A percentile compares a stretch with the other conserved stretches of the same genome.
phyloP scores from a whole-genome alignment of 2,329 filamentous ascomycete species.

The Fusarium floridanum region DNA sequence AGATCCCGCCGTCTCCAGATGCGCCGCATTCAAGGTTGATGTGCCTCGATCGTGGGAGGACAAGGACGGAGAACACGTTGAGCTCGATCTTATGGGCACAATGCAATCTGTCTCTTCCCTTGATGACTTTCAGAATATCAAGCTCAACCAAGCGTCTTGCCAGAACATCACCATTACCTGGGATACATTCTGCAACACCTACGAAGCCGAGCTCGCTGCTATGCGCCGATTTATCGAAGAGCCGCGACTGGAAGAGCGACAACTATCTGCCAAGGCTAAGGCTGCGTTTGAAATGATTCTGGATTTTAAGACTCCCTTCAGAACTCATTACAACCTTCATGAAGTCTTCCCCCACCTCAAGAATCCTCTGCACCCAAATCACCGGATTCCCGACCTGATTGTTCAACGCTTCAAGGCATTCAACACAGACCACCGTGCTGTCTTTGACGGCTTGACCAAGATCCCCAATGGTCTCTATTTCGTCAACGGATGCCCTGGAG shows the following conservation, averaged over 20 bases:
- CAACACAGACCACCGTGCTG: constrained; percentile 54
- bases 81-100: constrained; percentile 70
- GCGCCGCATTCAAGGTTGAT: constrained; percentile 52
- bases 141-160: constrained; percentile 21
- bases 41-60: constrained; percentile 49
- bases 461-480: constrained; percentile 60
- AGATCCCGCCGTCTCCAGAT: constrained; percentile 27
- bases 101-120: constrained; percentile 69
- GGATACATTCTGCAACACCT: constrained; percentile 47
- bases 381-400: constrained; percentile 44
- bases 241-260: constrained; percentile 30
- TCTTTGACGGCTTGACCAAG: constrained; percentile 50
- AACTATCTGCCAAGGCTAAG: constrained; percentile 19
- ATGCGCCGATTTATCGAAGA: constrained; percentile 42
- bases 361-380: constrained; percentile 37
- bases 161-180: constrained; percentile 47
- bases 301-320: constrained; percentile 44
- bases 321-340: constrained; percentile 43
- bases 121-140: constrained; percentile 31
- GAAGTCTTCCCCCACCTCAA: constrained; percentile 50
- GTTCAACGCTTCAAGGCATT: constrained; percentile 50
- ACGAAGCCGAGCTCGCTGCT: constrained; percentile 51
- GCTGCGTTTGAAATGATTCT: constrained; percentile 51
- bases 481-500: constrained; percentile 61
- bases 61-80: constrained; percentile 37